phyloP scores from a whole-genome alignment of 768 basidiomycete species.

The Kondoa subrosea region DNA sequence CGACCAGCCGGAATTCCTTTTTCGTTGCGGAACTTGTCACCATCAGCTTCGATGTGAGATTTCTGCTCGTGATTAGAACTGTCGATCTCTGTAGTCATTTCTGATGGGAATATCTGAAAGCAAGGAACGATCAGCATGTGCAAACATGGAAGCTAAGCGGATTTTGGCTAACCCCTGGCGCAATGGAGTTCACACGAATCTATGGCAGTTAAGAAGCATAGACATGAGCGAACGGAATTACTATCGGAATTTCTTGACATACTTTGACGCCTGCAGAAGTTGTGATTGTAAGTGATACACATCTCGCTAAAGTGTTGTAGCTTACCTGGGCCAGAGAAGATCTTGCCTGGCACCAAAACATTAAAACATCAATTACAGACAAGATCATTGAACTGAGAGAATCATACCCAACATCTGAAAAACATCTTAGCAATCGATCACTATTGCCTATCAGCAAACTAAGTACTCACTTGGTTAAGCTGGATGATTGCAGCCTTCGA shows the following conservation, averaged over 20 bases:
- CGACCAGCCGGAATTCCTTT: not conserved
- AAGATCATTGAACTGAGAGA: not conserved
- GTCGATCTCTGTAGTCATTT: not conserved
- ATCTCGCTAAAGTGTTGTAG: too few species aligned
- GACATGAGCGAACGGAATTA: too few species aligned
- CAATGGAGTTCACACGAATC: not conserved
- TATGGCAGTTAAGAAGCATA: too few species aligned
- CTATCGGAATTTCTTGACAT: too few species aligned
- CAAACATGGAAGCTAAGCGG: too few species aligned
- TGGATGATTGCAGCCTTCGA: not conserved
- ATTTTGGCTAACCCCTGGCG: not conserved
- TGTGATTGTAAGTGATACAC: too few species aligned
- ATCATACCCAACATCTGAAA: too few species aligned
- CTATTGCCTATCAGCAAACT: too few species aligned
- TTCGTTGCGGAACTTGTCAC: not conserved
- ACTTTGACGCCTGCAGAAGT: not conserved
- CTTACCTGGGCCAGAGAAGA: not conserved
- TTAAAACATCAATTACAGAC: not conserved
- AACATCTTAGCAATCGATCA: too few species aligned
- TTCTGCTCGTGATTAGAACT: not conserved
- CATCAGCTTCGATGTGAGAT: not conserved
- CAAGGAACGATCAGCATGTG: too few species aligned
- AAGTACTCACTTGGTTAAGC: not conserved
- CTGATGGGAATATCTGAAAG: not conserved
- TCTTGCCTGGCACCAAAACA: not conserved